A percentile compares a stretch with the other conserved stretches of the same genome.
Evolutionary conservation across 2,329 filamentous ascomycete species (phyloP).

Genomic region (Microdochium trichocladiopsis): DNA sequence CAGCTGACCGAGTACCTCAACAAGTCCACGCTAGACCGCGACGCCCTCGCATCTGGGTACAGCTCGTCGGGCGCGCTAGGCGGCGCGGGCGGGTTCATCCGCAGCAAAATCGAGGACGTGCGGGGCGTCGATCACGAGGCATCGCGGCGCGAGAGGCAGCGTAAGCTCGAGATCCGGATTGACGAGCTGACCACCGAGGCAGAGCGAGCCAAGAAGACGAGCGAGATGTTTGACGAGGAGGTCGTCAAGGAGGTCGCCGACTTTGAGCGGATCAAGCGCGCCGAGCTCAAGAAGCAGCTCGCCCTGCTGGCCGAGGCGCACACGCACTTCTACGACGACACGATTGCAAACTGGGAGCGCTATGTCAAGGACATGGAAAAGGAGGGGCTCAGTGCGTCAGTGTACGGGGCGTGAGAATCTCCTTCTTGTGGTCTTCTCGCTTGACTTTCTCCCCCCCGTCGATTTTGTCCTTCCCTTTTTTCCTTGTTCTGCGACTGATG

Average conservation of each 20-base stretch:
- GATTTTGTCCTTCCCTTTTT: too few relatives aligned
- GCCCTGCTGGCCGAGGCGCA: slow-evolving; percentile 79
- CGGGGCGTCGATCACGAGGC: slow-evolving; percentile 95
- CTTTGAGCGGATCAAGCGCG: slow-evolving; percentile 93
- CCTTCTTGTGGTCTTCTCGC: too few relatives aligned
- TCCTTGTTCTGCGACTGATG: too few relatives aligned
- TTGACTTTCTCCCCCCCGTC: too few relatives aligned
- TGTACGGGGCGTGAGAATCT: neutral
- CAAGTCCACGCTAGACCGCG: slow-evolving; percentile 82
- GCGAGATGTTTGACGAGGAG: slow-evolving; percentile 92
- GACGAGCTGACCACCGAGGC: slow-evolving; percentile 87
- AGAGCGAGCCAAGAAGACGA: slow-evolving; percentile 77
- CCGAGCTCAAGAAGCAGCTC: slow-evolving; percentile 85
- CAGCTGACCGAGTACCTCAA: slow-evolving; percentile 92
- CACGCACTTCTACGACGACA: slow-evolving; percentile 75
- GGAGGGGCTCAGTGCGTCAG: slow-evolving; percentile 32
- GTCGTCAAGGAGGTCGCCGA: slow-evolving; percentile 88
- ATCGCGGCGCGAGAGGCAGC: slow-evolving; percentile 74
- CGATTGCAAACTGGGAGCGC: slow-evolving; percentile 77
- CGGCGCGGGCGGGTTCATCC: slow-evolving; percentile 79
- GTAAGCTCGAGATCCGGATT: slow-evolving; percentile 88
- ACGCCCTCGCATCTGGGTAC: slow-evolving; percentile 63
- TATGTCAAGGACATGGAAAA: slow-evolving; percentile 87
- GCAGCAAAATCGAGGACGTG: slow-evolving; percentile 93
- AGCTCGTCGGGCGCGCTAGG: slow-evolving; percentile 43